Base-by-base conservation (phyloP, 2,329 filamentous ascomycete genomes). In the Xylariaceae sp. region DNA sequence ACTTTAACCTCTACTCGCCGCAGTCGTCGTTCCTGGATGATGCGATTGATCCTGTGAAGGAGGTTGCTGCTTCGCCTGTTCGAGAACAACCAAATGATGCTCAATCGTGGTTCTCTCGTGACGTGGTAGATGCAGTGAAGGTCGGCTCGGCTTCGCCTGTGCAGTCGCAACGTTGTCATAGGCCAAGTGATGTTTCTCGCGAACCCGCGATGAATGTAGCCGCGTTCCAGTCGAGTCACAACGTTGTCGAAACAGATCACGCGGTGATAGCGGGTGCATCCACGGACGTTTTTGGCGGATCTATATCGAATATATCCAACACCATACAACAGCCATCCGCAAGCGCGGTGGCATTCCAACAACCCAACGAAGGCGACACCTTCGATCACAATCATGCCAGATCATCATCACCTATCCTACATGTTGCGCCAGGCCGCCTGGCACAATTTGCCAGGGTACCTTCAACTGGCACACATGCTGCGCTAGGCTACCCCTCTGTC, bases 1-100 rank as follows among this genome's bases (percentile, higher is more conserved):
- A 83, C 73, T 84, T 84, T 73, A 80, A 77, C 67, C 76, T 83
- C 13, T 84, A 77, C 73, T 83, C 81, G 53, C 81, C 81, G 6
- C 62, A 73, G 18, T 77, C 79, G 15, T 75, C 72, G 60, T 76
- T 76, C 68, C 73, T 79, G 11, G 79, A 81, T 58, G 81, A 82
- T 60, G 81, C 83, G 50, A 74, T 72, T 70, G 59, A 64, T 51
- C 57, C 66, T 23, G 60, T 48, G 1, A 70, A 61, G 34, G 70
- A 72, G 49, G 53, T 72, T 44, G 57, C 69, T 3, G 69, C 67
- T 17, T 60, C 60, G 7, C 58, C 64, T 48, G 52, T 59, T 23
- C 62, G 23, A 30, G 23, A 30, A 5, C 23, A 30, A 30, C 23
- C 23, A 5, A 30, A 30, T 5, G 23, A 30, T 30, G 23, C 23